Evolutionary conservation across 2,329 filamentous ascomycete species (phyloP), one percentile per base, ranked within the genome.

Genomic region (Xylaria hypoxylon): DNA sequence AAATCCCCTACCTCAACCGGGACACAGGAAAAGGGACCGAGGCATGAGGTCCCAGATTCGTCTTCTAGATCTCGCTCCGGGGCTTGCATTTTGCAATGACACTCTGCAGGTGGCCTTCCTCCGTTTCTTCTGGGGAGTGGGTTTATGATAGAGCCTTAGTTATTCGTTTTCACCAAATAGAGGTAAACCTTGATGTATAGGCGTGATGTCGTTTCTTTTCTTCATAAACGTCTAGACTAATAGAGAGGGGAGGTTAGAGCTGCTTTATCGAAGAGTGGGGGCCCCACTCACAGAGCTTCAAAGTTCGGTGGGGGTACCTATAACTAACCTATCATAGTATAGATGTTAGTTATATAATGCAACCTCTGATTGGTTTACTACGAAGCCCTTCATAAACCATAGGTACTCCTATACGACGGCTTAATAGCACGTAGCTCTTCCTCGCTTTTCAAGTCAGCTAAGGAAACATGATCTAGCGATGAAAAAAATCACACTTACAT

Each of bases 31-130:
- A 85, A 68, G 15, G 81, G 77, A 33, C 76, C 77, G 74, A 82
- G 82, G 76, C 80, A 83, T 52, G 71, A 80, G 50, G 71, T 56
- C 7, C 79, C 59, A 81, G 79, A 55, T 77, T 82, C 79, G 44
- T 69, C 51, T 35, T 72, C 69, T 26, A 44, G 73, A 15, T 59
- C 56, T 15, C 67, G 67, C 55, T 62, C 55, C 13, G 52, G 31
- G 28, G 48, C 13, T 22, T 44, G 45, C 66, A 68, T 68, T 26
- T 47, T 7, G 35, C 13, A 38, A 38, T 5, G 10, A 38, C 13
- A 5, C 13, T 19, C 2, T 2, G 7, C 22, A n/a, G 19, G 7
- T 38, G 56, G 44, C 15, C 44, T 38, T 22, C 7, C n/a, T 31
- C 22, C 22, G 11, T 19, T 58, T 40, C 11, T 1, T 5, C 13